Evolutionary conservation across 331 rosid species (phyloP), one percentile per base, ranked within the genome.

Genomic region (Saraca asoca): DNA sequence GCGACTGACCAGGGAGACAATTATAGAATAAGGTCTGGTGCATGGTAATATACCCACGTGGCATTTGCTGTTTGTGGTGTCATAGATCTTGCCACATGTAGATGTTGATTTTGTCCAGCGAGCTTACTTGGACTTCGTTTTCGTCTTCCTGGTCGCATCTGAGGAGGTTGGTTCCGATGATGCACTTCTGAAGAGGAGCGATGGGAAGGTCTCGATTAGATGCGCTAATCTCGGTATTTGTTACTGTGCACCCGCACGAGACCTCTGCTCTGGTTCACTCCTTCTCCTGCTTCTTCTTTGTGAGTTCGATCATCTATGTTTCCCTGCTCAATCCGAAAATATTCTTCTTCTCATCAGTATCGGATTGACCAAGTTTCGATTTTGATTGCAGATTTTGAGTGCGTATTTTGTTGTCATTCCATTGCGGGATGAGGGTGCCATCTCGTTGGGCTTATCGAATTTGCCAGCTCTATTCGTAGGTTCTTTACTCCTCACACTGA

Each of bases 381-480:
- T 5, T 51, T 51, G 16, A 10, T n/a, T 70, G 78, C 81, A 93
- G 98, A 86, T 93, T 80, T 68, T 93, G 90, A 86, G 98, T 82
- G 90, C 98, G 10, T 93, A 90, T 75, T 93, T 93, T 67, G 90
- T 93, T 33, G 89, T 93, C 75, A 91, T 93, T 76, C 98, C 98
- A 4, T 76, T 93, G 87, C 96, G 98, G 0, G 98, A 93, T 44
- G 98, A 93, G 61, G 97, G 96, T 49, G 98, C 92, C 5, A 90
- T 93, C 71, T 90, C 98, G 2, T 49, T 93, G 43, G 98, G 98
- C 63, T 58, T 93, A 41, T 88, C 97, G 12, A 93, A 83, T 58
- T 79, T 93, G 18, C 98, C 98, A 8, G 78, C 87, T 68, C 74
- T 93, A 12, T 93, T 93, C 44, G 73, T 88, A 59, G 98, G 91